Evolutionary conservation across 805 yeast species (phyloP), one percentile per base, ranked within the genome.

Genomic region (Ogataea saltuana): DNA sequence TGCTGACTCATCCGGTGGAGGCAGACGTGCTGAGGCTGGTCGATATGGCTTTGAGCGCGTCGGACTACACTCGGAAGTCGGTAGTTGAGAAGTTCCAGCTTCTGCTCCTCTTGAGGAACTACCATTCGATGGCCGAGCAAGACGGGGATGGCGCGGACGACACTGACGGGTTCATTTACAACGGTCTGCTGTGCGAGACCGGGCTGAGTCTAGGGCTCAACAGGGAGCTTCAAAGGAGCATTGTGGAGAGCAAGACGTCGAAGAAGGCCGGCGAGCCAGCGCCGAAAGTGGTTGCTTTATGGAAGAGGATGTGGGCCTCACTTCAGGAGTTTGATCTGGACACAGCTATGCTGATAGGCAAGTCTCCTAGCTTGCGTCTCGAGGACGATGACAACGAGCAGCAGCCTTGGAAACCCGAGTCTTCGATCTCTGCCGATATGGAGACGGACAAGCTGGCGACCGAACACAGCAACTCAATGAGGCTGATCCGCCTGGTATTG

Each of bases 101-200:
- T 21, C 58, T 74, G 4, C 46, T 72, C 32, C 58, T 67, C 31
- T 53, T 67, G 26, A 60, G 75, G 44, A 49, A 64, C 28, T 76
- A 76, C 59, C 72, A 61, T 49, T 59, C 53, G 23, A 51, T 62
- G 46, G 64, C 76, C 0, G 78, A 75, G 4, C 79, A 75, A 51
- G 76, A 74, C 51, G 76, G 78, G 17, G 80, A 76, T 49, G 76
- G 76, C 6, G 56, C 62, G 3, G 72, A 69, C 33, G 71, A 70
- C 9, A 61, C 69, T 13, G 73, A 70, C 42, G 67, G 75, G 1
- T 60, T 56, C 26, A 60, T 70, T 3, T 62, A 60, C 34, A 63
- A 59, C 25, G 72, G 72, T 1, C 48, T 71, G 26, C 47, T 72
- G 6, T 44, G 63, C 8, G 67, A 69, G 31, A 67, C 70, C 60